These are phyloP conservation scores for Prunus armeniaca DNA, from an alignment of 306 rosid genomes.

Conservation along the genomic window DNA sequence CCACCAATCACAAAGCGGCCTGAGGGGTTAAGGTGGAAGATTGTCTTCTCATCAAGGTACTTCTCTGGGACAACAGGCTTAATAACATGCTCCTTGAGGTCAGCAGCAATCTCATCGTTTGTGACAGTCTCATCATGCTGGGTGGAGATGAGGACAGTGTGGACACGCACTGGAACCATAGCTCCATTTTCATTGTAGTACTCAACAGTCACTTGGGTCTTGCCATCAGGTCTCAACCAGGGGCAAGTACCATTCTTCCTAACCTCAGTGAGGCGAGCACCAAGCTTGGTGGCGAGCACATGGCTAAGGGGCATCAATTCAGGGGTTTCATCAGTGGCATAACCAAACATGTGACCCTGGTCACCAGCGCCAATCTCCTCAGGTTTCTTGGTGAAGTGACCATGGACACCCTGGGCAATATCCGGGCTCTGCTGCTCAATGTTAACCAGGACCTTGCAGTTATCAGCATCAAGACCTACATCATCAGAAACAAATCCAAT, in stretches of 20 bases:
- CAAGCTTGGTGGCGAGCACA: slow-evolving; percentile 95
- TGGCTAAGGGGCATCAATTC: slow-evolving; percentile 93
- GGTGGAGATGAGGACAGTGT: slow-evolving; percentile 98
- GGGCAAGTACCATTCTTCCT: slow-evolving; percentile 94
- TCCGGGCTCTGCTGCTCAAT: slow-evolving; percentile 99
- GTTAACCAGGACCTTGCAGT: slow-evolving; percentile 98
- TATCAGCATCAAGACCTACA: slow-evolving; percentile 98
- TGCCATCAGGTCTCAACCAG: slow-evolving; percentile 98
- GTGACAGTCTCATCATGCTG: slow-evolving; percentile 98
- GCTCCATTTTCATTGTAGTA: slow-evolving; percentile 90
- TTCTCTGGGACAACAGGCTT: slow-evolving; percentile 95
- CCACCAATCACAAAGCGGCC: slow-evolving; percentile 99
- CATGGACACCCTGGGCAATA: slow-evolving; percentile 99
- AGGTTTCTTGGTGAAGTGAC: slow-evolving; percentile 98
- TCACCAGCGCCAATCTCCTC: slow-evolving; percentile 99
- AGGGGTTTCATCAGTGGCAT: slow-evolving; percentile 99
- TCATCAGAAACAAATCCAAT: slow-evolving; percentile 91
- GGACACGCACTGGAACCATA: slow-evolving; percentile 94
- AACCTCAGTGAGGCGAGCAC: slow-evolving; percentile 91
- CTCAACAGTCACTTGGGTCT: slow-evolving; percentile 97
- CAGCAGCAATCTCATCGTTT: slow-evolving; percentile 92
- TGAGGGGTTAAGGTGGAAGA: slow-evolving; percentile 99
- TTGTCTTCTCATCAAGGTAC: slow-evolving; percentile 94
- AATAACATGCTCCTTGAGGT: slow-evolving; percentile 93
- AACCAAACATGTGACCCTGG: slow-evolving; percentile 99